A percentile compares a stretch with the other conserved stretches of the same genome.
Conservation (phyloP, 2,329 filamentous ascomycete species). For the Diaporthe australafricana region DNA sequence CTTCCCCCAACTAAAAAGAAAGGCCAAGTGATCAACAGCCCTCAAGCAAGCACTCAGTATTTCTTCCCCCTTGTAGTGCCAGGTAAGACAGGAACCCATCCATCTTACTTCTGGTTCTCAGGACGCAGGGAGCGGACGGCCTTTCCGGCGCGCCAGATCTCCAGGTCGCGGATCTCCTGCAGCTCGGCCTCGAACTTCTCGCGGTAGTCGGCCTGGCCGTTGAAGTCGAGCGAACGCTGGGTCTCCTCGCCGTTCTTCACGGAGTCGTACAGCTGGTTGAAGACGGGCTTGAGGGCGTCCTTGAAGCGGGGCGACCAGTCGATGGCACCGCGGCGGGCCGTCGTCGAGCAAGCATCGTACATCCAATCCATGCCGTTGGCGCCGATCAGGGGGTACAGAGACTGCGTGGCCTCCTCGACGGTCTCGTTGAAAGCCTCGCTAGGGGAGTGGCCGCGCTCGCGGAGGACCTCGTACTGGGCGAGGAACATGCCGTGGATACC, state of each 20-base stretch:
- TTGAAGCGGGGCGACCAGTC: constrained; percentile 99
- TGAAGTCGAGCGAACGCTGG: constrained; percentile 96
- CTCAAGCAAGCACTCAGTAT: constrained; percentile 10
- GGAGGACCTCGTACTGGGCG: constrained; percentile 99
- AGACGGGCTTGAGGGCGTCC: constrained; percentile 97
- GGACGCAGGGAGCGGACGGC: constrained; percentile 90
- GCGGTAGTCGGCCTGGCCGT: constrained; percentile 94
- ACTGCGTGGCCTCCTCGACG: constrained; percentile 99
- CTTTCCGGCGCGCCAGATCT: constrained; percentile 99
- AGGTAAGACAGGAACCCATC: neutral
- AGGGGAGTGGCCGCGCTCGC: constrained; percentile 96
- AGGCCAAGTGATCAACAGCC: constrained; percentile 19
- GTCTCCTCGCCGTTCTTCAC: constrained; percentile 95
- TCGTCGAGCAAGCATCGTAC: constrained; percentile 99
- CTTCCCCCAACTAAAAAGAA: constrained; percentile 1
- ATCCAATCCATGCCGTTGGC: constrained; percentile 99
- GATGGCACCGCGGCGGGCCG: constrained; percentile 96
- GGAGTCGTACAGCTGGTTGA: constrained; percentile 95
- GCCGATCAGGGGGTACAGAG: constrained; percentile 96
- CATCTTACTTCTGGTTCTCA: constrained; percentile 82
- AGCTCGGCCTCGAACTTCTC: constrained; percentile 98
- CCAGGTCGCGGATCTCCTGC: constrained; percentile 96
- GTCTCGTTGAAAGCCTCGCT: constrained; percentile 99
- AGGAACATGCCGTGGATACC: constrained; percentile 99
- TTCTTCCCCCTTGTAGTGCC: neutral